These are phyloP conservation scores for Tolypocladium album DNA, from an alignment of 2,329 filamentous ascomycete species.

Conservation along the genomic window DNA sequence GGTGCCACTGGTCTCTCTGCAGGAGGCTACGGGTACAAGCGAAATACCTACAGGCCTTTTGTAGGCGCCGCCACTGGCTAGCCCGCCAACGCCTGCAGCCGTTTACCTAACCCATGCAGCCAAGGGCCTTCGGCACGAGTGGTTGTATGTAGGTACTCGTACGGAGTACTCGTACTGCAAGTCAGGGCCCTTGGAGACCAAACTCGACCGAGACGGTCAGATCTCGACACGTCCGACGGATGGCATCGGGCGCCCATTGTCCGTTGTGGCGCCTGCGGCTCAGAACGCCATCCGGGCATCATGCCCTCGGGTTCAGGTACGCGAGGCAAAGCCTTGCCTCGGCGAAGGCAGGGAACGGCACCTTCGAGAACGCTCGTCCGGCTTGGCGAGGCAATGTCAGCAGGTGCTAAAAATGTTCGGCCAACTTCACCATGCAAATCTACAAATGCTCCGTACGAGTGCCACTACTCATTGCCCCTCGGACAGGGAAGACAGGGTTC, in stretches of 20 bases:
- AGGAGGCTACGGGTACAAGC: too few relatives aligned
- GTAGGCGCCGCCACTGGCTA: neutral
- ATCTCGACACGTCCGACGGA: neutral
- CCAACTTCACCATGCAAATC: neutral
- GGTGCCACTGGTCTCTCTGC: neutral
- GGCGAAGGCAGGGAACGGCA: neutral
- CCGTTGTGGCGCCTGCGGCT: neutral
- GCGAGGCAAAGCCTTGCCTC: neutral
- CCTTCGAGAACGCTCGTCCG: too few relatives aligned
- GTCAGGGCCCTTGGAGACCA: neutral
- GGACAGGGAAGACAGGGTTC: neutral
- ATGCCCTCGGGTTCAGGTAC: neutral
- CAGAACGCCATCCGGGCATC: neutral
- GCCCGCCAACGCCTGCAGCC: neutral
- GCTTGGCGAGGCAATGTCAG: neutral
- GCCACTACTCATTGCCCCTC: neutral
- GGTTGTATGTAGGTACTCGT: too few relatives aligned
- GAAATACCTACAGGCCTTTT: neutral
- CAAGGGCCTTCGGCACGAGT: neutral
- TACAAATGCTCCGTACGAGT: neutral
- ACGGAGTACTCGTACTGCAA: neutral
- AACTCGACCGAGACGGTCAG: neutral
- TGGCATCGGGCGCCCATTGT: too few relatives aligned
- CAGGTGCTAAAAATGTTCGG: neutral
- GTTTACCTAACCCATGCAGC: slow-evolving; percentile 2